Percentiles rank a stretch among this genome's conserved stretches.
These are phyloP conservation scores for Boletus rubroflammeus DNA, from an alignment of 768 basidiomycete genomes.

Conservation along the genomic window DNA sequence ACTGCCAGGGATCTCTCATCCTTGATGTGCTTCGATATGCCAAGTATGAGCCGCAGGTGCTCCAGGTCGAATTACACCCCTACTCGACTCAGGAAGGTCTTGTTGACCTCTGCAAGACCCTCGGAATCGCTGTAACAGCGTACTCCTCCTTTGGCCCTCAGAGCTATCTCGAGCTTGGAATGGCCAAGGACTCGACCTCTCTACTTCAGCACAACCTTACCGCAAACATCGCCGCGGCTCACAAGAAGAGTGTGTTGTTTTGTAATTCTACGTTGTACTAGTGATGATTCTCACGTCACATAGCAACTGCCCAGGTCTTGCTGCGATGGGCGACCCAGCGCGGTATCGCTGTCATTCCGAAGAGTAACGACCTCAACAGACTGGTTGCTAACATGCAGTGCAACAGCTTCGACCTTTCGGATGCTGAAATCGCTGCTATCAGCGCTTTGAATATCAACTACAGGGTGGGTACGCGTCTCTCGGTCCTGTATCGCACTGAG, in stretches of 20 bases:
- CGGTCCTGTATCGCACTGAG: slow-evolving; percentile 2
- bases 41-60: slow-evolving; percentile 52
- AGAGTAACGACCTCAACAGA: slow-evolving; percentile 48
- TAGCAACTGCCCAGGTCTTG: slow-evolving; percentile 58
- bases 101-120: slow-evolving; percentile 40
- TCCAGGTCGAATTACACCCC: slow-evolving; percentile 61
- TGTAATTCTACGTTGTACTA: neutral
- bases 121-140: slow-evolving; percentile 49
- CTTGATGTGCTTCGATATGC: slow-evolving; percentile 80
- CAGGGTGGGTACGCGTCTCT: slow-evolving; percentile 44
- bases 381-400: slow-evolving; percentile 45
- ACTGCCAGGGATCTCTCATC: slow-evolving; percentile 68
- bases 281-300: slow-evolving; percentile 3
- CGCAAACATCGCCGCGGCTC: slow-evolving; percentile 41
- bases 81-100: slow-evolving; percentile 49
- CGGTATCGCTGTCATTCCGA: slow-evolving; percentile 72
- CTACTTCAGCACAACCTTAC: slow-evolving; percentile 52
- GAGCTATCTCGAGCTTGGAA: slow-evolving; percentile 63
- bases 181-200: slow-evolving; percentile 47
- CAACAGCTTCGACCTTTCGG: slow-evolving; percentile 47
- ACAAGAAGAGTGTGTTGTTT: slow-evolving; percentile 47
- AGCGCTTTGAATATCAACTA: slow-evolving; percentile 57
- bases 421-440: slow-evolving; percentile 56
- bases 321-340: slow-evolving; percentile 79
- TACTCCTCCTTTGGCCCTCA: slow-evolving; percentile 56